Evolutionary conservation across 352 stramenopile genomes (phyloP), one percentile per base, ranked within the genome.

Genomic region (Achlya hypogyna): DNA sequence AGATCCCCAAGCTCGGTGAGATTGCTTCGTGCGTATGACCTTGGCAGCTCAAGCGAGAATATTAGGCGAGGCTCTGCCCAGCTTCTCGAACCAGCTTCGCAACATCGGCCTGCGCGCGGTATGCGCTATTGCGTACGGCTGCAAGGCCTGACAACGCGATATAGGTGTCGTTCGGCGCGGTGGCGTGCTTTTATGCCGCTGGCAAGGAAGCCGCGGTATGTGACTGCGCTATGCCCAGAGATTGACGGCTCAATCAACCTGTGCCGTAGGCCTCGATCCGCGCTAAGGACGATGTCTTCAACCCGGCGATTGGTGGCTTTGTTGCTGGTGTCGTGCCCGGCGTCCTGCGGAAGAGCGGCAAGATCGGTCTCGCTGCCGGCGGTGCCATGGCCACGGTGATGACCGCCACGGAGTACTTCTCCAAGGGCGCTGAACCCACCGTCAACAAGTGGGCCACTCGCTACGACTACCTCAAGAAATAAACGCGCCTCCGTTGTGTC

Each of bases 1-100:
- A 77, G 58, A 93, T 95, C 65, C 86, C 86, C 31, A 91, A 90
- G 78, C 83, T 93, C 65, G 86, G 86, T 92, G n/a, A 64, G 62
- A 27, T 58, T 6, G 18, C 60, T 12, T 38, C 51, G 25, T 20
- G 35, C 27, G 9, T 65, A 0, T 49, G 45, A 23, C 56, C n/a
- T 20, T 34, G 10, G 10, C 12, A 62, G n/a, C 53, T 42, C 27
- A 9, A 53, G 18, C 4, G 25, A 23, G 8, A n/a, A 42, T 53
- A 20, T 42, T 53, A 94, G 86, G 84, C 29, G 79, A 72, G 25
- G 81, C 91, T 72, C 73, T 95, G 56, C 86, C 86, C 32, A 93
- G 89, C 73, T 89, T 95, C 56, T 77, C 81, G 31, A 74, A 68
- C 45, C 86, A 95, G 72, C 72, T 93, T 38, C 89, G 89, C 72